Base-by-base conservation (phyloP, 345 rosid species). In the Salix udensis region DNA sequence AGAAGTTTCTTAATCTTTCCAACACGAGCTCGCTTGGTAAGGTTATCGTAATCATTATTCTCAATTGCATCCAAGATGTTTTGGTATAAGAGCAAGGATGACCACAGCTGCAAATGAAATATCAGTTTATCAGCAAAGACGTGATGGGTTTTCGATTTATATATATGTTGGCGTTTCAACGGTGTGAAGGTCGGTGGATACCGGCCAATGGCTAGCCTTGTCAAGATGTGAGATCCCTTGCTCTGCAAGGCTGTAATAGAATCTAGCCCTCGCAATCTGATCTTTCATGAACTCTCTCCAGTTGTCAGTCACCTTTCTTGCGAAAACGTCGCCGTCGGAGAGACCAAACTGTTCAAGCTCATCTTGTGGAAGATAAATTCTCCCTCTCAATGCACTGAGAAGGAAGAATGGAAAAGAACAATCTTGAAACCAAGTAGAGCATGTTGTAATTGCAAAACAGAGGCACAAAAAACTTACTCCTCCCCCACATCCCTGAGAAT, bases 171-270 rank as follows among this genome's bases (percentile, higher is more conserved):
- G 46, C 13, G 4, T 42, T 10, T 42, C 13, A 42, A 11, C 13
- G n/a, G n/a, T 42, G 24, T 21, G 60, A 40, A 67, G 12, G 28
- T 21, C 37, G 10, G 18, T 16, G 26, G 40, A 64, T 85, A 90
- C 91, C 78, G 91, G 90, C 92, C 89, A 86, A 18, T 92, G 87
- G 73, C 94, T 89, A 69, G 81, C 91, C 68, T 85, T 79, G 78
- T 85, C 83, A 23, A 86, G 90, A 73, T 81, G 86, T 2, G 89
- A 87, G 70, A 89, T 89, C 64, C 92, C 91, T 36, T 84, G 89
- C 72, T 89, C 90, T 7, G 92, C 94, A 52, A 85, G 85, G 66
- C 80, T 31, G 80, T 85, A 89, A 74, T 81, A 90, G 79, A 66
- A 82, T 70, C 94, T 85, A 46, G 92, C 92, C 79, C 94, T 84